A percentile compares a stretch with the other conserved stretches of the same genome.
phyloP scores from a whole-genome alignment of 768 basidiomycete species.

The Neoboletus magnificus region DNA sequence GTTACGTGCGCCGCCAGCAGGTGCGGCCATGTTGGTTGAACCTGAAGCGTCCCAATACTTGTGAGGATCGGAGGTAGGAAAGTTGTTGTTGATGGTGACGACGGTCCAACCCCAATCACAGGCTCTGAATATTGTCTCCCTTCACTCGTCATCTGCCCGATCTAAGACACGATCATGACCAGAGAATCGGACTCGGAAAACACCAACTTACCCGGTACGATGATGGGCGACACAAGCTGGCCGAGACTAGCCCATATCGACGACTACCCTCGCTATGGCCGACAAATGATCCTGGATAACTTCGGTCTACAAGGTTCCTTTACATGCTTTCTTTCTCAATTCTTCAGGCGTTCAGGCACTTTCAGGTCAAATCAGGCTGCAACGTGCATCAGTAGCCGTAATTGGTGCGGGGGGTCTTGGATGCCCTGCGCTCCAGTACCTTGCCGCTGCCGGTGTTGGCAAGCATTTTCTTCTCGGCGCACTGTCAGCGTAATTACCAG shows the following conservation, averaged over 20 bases:
- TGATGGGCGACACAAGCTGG: constrained; percentile 14
- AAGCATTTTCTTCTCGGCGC: constrained; percentile 24
- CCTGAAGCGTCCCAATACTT: not conserved
- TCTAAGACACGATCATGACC: not conserved
- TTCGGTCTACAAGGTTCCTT: constrained; percentile 80
- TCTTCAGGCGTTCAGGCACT: constrained; percentile 1
- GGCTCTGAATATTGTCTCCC: not conserved
- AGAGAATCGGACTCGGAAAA: not conserved
- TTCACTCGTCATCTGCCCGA: not conserved
- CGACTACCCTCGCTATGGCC: constrained; percentile 89
- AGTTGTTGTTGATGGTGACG: not conserved
- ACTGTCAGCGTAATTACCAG: constrained; percentile 3
- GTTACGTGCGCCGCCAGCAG: constrained; percentile 2
- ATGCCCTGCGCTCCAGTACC: constrained; percentile 92
- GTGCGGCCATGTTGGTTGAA: constrained; percentile 14
- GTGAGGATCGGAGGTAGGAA: not conserved
- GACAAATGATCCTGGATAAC: constrained; percentile 92
- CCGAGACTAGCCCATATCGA: constrained; percentile 40
- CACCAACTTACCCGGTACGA: not conserved
- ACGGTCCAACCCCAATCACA: not conserved
- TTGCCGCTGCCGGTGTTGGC: constrained; percentile 92
- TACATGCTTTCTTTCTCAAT: not conserved
- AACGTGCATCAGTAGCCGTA: constrained; percentile 72
- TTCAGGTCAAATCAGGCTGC: constrained; percentile 81
- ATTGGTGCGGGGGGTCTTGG: constrained; percentile 96